These are phyloP conservation scores for Hydnomerulius pinastri DNA, from an alignment of 768 basidiomycete genomes.

Conservation along the genomic window DNA sequence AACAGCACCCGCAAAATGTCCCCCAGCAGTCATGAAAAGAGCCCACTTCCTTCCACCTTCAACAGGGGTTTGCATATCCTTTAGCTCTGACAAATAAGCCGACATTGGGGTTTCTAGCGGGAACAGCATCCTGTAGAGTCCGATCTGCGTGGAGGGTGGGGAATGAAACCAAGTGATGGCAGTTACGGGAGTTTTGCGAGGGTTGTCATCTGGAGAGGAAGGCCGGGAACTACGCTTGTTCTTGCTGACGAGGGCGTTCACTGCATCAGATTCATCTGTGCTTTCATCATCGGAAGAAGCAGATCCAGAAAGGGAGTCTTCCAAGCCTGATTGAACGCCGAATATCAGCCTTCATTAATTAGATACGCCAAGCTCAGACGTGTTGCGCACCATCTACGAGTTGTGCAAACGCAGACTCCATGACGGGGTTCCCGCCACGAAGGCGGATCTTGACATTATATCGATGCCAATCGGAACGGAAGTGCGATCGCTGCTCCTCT, in stretches of 20 bases:
- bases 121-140: slow-evolving; percentile 80
- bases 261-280: slow-evolving; percentile 64
- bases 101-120: slow-evolving; percentile 43
- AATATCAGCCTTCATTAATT: background rate
- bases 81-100: slow-evolving; percentile 61
- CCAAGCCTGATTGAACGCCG: slow-evolving; percentile 49
- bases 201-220: slow-evolving; percentile 43
- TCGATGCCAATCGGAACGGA: slow-evolving; percentile 95
- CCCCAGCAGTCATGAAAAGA: slow-evolving; percentile 95
- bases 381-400: slow-evolving; percentile 73
- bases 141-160: slow-evolving; percentile 84
- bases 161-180: slow-evolving; percentile 91
- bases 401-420: slow-evolving; percentile 70
- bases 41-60: slow-evolving; percentile 79
- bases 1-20: slow-evolving; percentile 95
- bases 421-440: slow-evolving; percentile 59
- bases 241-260: slow-evolving; percentile 67
- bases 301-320: slow-evolving; percentile 91
- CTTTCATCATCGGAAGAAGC: slow-evolving; percentile 65
- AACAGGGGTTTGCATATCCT: slow-evolving; percentile 58
- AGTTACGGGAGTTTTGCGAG: slow-evolving; percentile 51
- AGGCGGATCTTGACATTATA: slow-evolving; percentile 91
- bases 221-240: slow-evolving; percentile 50
- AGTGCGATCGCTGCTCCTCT: slow-evolving; percentile 83
- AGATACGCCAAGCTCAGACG: background rate